Evolutionary conservation across 108 stramenopile species (phyloP), one percentile per base, ranked within the genome.

Genomic region (Fistulifera pelliculosa): DNA sequence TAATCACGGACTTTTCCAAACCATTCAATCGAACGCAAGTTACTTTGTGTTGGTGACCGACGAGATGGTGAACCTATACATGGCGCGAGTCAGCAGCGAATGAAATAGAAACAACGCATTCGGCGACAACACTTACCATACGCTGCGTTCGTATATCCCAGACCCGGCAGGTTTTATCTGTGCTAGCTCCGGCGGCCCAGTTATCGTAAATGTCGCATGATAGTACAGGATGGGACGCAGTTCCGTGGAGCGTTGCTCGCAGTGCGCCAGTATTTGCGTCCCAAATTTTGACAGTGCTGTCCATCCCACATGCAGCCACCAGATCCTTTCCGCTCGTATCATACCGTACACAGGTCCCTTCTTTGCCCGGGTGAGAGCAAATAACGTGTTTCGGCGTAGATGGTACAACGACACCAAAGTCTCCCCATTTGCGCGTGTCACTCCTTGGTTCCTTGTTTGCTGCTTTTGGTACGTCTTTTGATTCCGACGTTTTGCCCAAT

Each of bases 141-240:
- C 85, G 70, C 44, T 80, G 65, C 2, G 85, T 83, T 23, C 61
- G 48, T 11, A 79, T 42, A 47, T 83, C 78, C 90, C 90, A 91
- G 1, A 91, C 90, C 19, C 90, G 57, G 48, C 86, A 88, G 4
- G 81, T 93, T 42, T 87, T 93, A 54, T 93, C 90, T 23, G 68
- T 77, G 11, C 85, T 76, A 43, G 80, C 84, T 1, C 69, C 84
- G 15, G 72, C 78, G 4, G 82, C 84, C 8, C 80, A 42, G 47
- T 65, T 79, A 25, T 76, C 80, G 49, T 49, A 52, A 22, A 93
- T 77, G 47, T 93, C 90, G 43, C 82, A 83, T 11, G 76, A 58
- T 24, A 80, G 56, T 42, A 88, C 73, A 27, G 77, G 68, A 45
- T 82, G 73, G 44, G 76, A 59, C 7, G 56, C 27, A 41, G 78